Base-by-base conservation (phyloP, 768 basidiomycete genomes). In the Gloeophyllum trabeum region DNA sequence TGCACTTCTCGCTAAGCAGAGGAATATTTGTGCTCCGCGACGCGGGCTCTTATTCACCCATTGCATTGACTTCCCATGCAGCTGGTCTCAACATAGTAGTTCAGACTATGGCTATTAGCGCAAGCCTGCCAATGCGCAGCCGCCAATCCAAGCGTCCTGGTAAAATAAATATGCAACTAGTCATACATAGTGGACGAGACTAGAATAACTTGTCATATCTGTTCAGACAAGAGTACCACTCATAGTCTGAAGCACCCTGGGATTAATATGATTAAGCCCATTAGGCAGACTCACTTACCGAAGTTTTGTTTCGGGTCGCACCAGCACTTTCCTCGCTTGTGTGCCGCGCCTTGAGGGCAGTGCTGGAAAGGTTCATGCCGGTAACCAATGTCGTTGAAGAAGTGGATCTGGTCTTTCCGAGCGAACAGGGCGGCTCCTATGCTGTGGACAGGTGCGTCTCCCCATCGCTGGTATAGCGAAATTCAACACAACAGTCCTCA, bases 361-460 rank as follows among this genome's bases (percentile, higher is more conserved):
- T 91, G 90, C 59, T 91, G 87, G 76, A 97, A 97, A 7, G 91
- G 90, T 51, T 89, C 81, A 52, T 97, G 92, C 24, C 80, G 73
- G 57, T 96, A 98, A 3, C 81, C 93, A 40, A 98, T 88, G 54
- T 97, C 91, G 48, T 82, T 75, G 70, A 97, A 97, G 66, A 89
- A 98, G 59, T 96, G 88, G 34, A 97, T 79, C 60, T 90, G 85
- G 14, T 89, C 83, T 56, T 87, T 92, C 57, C 71, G 73, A 0
- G 89, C 83, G 49, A 97, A 87, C 6, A 98, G 66, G 0, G 93
- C 82, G 1, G 84, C 92, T 25, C 86, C 94, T 44, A 97, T 91
- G 30, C 71, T 74, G 56, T 81, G 79, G 4, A 81, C 75, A 3
- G 76, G 77, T 0, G 94, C 94, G 63, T 96, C 93, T 39, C 94